These are phyloP conservation scores for Uromyces viciae-fabae DNA, from an alignment of 1,284 basidiomycete species.

Conservation along the genomic window DNA sequence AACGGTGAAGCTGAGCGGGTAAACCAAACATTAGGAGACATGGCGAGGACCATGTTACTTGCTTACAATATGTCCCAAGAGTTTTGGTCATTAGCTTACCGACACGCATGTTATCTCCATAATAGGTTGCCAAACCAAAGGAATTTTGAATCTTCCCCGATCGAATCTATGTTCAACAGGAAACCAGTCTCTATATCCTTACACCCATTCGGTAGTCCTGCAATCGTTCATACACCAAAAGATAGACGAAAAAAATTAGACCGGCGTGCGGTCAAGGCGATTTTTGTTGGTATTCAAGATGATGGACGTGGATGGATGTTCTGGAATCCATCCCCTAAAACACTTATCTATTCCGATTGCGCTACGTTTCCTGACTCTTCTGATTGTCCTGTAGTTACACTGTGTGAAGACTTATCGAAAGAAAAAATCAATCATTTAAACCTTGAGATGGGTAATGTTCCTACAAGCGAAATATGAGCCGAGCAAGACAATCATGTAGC, in stretches of 20 bases:
- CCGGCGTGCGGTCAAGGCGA: not conserved
- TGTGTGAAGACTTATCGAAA: not conserved
- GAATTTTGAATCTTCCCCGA: not conserved
- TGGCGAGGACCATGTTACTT: not conserved
- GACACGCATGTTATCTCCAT: not conserved
- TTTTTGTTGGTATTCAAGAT: not conserved
- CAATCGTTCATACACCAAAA: not conserved
- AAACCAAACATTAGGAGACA: conserved; percentile 5
- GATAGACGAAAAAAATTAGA: conserved; percentile 9
- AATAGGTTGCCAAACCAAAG: not conserved
- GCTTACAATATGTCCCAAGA: not conserved
- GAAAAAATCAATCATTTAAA: not conserved
- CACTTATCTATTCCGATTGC: not conserved
- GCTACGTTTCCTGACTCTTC: not conserved
- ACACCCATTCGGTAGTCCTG: not conserved
- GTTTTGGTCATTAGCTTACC: conserved; percentile 1
- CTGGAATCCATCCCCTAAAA: not conserved
- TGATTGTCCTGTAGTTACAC: not conserved
- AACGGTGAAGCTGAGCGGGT: conserved; percentile 11
- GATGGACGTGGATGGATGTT: not conserved
- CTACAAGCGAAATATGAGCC: not conserved
- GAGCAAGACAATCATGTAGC: not conserved
- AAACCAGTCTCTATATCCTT: not conserved
- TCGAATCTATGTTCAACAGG: not conserved
- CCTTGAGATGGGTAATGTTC: not conserved